phyloP scores from a whole-genome alignment of 371 early-diverging fungal species.

The Synchytrium microbalum region DNA sequence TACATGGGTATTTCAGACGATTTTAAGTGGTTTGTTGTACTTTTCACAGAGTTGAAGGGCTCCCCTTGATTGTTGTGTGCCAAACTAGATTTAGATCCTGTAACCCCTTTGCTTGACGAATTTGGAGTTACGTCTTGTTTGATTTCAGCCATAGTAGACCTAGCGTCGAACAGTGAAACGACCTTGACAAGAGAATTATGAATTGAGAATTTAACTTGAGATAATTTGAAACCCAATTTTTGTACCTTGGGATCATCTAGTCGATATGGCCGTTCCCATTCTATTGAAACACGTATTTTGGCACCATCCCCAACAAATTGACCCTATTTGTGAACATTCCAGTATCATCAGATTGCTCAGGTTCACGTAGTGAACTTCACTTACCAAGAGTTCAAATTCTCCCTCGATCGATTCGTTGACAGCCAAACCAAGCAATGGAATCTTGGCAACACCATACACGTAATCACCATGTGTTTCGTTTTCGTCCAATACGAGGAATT shows the following conservation, averaged over 20 bases:
- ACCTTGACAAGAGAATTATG: background rate
- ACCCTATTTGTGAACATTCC: background rate
- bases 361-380: slow-evolving; percentile 8
- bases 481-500: slow-evolving; percentile 27
- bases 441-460: slow-evolving; percentile 24
- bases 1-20: no score
- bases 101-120: no score
- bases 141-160: background rate
- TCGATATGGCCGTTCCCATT: slow-evolving; percentile 27
- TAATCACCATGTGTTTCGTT: slow-evolving; percentile 20
- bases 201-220: background rate
- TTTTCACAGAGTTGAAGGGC: no score
- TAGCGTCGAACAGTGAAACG: background rate
- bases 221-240: slow-evolving; percentile 1
- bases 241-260: slow-evolving; percentile 16
- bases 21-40: no score
- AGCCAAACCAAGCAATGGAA: slow-evolving; percentile 26
- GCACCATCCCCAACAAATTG: slow-evolving; percentile 1
- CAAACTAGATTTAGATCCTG: no score
- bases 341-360: background rate
- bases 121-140: no score
- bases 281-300: slow-evolving; percentile 12
- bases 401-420: slow-evolving; percentile 21
- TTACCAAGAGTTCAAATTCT: slow-evolving; percentile 16
- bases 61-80: no score